phyloP scores from a whole-genome alignment of 2,329 filamentous ascomycete species.

The Beauveria bassiana region DNA sequence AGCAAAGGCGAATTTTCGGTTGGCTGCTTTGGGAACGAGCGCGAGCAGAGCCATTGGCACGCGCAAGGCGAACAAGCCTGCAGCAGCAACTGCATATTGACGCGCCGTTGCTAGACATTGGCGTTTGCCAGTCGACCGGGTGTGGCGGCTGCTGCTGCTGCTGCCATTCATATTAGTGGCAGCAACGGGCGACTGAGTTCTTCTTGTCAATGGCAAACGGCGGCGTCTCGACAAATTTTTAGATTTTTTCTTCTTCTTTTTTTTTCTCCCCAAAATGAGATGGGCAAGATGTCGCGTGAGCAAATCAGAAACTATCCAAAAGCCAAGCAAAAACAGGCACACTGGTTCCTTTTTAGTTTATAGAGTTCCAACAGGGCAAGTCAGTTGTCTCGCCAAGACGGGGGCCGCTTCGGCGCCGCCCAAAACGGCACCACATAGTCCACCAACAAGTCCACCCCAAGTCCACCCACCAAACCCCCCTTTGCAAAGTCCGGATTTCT shows the following conservation, averaged over 20 bases:
- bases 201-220: background rate
- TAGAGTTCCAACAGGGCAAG: background rate
- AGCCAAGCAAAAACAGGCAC: background rate
- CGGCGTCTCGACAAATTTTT: background rate
- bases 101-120: background rate
- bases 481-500: background rate
- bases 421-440: background rate
- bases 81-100: background rate
- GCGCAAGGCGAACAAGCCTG: constrained; percentile 4
- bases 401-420: constrained; percentile 3
- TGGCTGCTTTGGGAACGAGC: background rate
- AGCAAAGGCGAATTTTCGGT: constrained; percentile 7
- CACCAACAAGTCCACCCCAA: too few relatives aligned
- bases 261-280: background rate
- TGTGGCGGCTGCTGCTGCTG: background rate
- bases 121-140: constrained; percentile 3
- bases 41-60: background rate
- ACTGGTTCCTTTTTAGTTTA: background rate
- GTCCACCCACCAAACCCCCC: background rate
- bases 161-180: constrained; percentile 1
- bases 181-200: background rate
- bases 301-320: background rate
- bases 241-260: background rate
- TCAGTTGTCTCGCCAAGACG: background rate
- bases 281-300: constrained; percentile 2